Evolutionary conservation across 805 yeast species (phyloP).

Genomic region (Yueomyces sp.): DNA sequence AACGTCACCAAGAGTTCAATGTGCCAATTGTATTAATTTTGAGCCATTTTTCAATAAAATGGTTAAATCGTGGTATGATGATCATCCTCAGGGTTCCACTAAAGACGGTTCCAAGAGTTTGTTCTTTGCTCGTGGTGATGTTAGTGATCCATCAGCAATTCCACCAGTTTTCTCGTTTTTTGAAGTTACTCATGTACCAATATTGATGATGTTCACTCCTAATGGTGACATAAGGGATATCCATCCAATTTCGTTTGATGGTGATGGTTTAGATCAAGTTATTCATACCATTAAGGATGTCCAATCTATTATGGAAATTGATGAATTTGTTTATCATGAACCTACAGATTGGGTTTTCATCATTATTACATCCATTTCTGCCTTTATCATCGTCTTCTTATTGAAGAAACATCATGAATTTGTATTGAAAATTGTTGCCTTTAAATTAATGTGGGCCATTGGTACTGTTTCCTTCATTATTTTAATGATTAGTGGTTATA

Average conservation of each 20-base stretch:
- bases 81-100: slow-evolving; percentile 38
- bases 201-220: slow-evolving; percentile 49
- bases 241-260: slow-evolving; percentile 22
- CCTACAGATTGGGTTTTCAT: slow-evolving; percentile 29
- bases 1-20: slow-evolving; percentile 56
- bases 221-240: slow-evolving; percentile 27
- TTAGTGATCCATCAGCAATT: slow-evolving; percentile 39
- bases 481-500: slow-evolving; percentile 75
- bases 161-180: slow-evolving; percentile 30
- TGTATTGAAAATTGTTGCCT: slow-evolving; percentile 30
- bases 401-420: slow-evolving; percentile 22
- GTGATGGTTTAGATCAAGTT: slow-evolving; percentile 24
- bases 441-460: slow-evolving; percentile 62
- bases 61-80: slow-evolving; percentile 50
- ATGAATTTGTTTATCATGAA: slow-evolving; percentile 21
- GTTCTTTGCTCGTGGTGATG: slow-evolving; percentile 66
- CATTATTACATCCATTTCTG: slow-evolving; percentile 22
- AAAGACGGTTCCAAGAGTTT: slow-evolving; percentile 22
- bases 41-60: slow-evolving; percentile 50
- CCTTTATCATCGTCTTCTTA: slow-evolving; percentile 25
- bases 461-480: slow-evolving; percentile 46
- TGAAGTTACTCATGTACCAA: slow-evolving; percentile 64
- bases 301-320: slow-evolving; percentile 10
- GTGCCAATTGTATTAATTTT: slow-evolving; percentile 58
- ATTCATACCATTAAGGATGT: slow-evolving; percentile 18